Conservation (phyloP, 805 yeast species). For the Ogataea paradorogensis region DNA sequence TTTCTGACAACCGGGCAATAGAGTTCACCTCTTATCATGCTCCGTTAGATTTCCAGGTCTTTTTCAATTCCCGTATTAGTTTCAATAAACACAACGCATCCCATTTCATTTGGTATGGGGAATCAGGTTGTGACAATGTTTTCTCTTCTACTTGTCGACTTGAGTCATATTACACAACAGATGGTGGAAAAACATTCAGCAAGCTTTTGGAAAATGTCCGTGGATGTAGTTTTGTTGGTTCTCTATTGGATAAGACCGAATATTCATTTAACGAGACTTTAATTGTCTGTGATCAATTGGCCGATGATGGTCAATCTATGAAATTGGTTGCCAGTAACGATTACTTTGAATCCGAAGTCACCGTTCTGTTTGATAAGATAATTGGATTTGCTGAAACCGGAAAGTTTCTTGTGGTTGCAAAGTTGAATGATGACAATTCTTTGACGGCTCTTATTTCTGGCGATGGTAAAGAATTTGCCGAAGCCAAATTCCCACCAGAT, state of each 20-base stretch:
- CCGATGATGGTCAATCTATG: conserved; percentile 25
- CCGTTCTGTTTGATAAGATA: conserved; percentile 49
- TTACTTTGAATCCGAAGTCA: conserved; percentile 41
- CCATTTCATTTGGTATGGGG: conserved; percentile 69
- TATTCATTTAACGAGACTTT: conserved; percentile 42
- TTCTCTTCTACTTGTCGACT: conserved; percentile 49
- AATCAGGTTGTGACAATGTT: conserved; percentile 49
- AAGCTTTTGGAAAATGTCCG: conserved; percentile 50
- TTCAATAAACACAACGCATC: conserved; percentile 59
- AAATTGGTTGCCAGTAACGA: conserved; percentile 48
- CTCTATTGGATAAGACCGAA: conserved; percentile 38
- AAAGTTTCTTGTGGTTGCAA: conserved; percentile 71
- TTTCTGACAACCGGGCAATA: conserved; percentile 67
- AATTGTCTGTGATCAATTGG: conserved; percentile 60
- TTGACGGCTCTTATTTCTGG: conserved; percentile 71
- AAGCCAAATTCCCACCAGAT: conserved; percentile 71
- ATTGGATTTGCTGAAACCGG: conserved; percentile 75
- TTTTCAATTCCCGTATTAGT: conserved; percentile 41
- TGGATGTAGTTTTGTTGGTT: conserved; percentile 67
- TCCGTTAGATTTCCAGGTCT: conserved; percentile 48
- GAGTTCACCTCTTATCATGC: conserved; percentile 45
- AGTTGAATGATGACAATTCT: conserved; percentile 46
- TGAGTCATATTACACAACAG: conserved; percentile 58
- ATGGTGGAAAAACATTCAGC: conserved; percentile 65
- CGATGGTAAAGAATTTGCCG: conserved; percentile 76